These are phyloP conservation scores for Penicilliopsis zonata DNA, from an alignment of 495 filamentous ascomycete species.

Conservation along the genomic window DNA sequence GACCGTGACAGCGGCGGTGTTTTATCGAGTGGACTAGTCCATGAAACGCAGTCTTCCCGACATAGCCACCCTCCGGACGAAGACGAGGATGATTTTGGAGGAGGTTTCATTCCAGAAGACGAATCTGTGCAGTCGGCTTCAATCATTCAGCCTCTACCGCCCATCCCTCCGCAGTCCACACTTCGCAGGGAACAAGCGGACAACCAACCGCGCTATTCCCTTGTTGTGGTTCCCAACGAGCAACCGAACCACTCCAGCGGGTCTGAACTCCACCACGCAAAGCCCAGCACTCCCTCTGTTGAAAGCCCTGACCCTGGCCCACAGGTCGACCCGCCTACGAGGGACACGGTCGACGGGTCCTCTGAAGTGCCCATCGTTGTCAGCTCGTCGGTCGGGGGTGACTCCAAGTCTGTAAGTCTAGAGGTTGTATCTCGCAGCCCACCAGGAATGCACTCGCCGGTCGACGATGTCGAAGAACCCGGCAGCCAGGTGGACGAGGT, in stretches of 20 bases:
- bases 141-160: background rate
- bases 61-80: no score
- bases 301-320: no score
- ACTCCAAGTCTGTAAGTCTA: constrained; percentile 15
- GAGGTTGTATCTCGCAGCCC: constrained; percentile 11
- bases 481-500: constrained; percentile 22
- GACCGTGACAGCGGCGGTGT: no score
- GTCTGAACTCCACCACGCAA: no score
- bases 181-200: background rate
- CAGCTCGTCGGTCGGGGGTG: constrained; percentile 13
- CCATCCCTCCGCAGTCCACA: background rate
- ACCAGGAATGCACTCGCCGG: constrained; percentile 8
- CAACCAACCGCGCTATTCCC: constrained; percentile 13
- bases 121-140: constrained; percentile 1
- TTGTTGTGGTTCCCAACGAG: constrained; percentile 21
- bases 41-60: no score
- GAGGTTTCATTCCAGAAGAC: constrained; percentile 18
- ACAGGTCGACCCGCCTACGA: constrained; percentile 1
- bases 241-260: background rate
- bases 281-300: no score
- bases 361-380: constrained; percentile 14
- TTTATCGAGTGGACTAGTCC: no score
- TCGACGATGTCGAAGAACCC: constrained; percentile 1
- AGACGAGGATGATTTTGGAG: constrained; percentile 6
- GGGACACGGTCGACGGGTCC: constrained; percentile 5